Evolutionary conservation across 148 eudicot genomes (phyloP), one percentile per base, ranked within the genome.

Genomic region (Rhododendron ovatum): DNA sequence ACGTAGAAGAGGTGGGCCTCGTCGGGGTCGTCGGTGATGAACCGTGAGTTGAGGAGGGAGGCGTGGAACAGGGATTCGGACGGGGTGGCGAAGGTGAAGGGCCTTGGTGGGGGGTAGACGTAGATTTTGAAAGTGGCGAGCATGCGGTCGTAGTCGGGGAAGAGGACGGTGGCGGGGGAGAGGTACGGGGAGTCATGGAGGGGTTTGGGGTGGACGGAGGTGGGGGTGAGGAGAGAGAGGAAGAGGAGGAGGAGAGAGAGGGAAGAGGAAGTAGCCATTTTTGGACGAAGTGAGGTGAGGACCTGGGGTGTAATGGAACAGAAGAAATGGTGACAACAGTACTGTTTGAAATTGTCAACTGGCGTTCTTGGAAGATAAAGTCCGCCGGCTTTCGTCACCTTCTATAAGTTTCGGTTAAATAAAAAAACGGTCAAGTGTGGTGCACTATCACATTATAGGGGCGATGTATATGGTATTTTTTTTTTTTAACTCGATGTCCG

Each of bases 1-100:
- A 96, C 84, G 91, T 91, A 91, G 90, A 92, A 96, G 85, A 96
- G 95, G 83, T 95, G 92, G 26, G 99, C 99, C 7, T 88, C 87
- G 28, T 78, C 18, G 0, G 99, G 94, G 90, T 94, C 79, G 65
- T 83, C 73, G 63, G 98, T 96, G 61, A 92, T 3, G 86, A 92
- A 95, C 6, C 81, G 80, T 90, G 89, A 87, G 53, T 81, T 67
- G 76, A 93, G 85, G 76, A 96, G 98, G 39, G 93, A 87, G 26
- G 57, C 57, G 89, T 92, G 84, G 91, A 96, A 93, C 74, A 88
- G 83, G 15, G 93, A 87, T 43, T 92, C 88, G 1, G 95, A 53
- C 17, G 88, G 87, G 39, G 91, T 87, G n/a, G 91, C 30, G 88
- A 82, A 83, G 79, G 79, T n/a, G 87, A 87, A 24, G 33, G 87